Percentiles rank a stretch among this genome's conserved stretches.
phyloP scores from a whole-genome alignment of 805 yeast genomes.

The Candida namnaoensis region DNA sequence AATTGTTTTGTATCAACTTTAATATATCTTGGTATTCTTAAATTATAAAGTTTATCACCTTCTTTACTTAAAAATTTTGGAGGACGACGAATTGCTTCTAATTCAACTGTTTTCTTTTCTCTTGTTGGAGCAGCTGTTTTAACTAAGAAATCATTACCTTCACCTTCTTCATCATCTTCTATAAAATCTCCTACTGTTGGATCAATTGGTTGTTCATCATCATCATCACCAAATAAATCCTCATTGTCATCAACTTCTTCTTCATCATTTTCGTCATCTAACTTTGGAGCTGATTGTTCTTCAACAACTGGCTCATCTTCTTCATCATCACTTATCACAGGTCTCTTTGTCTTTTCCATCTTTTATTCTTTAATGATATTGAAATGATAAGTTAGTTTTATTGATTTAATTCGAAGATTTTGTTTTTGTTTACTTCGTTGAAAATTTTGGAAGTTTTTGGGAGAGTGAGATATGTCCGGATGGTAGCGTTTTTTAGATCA shows the following conservation, averaged over 20 bases:
- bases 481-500: no score
- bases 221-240: conserved; percentile 24
- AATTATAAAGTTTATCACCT: conserved; percentile 31
- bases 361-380: background rate
- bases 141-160: conserved; percentile 21
- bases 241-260: conserved; percentile 28
- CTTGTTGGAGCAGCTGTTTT: conserved; percentile 5
- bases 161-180: conserved; percentile 28
- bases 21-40: conserved; percentile 77
- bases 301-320: conserved; percentile 2
- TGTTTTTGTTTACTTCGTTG: no score
- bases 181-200: conserved; percentile 14
- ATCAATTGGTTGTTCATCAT: conserved; percentile 8
- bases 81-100: conserved; percentile 37
- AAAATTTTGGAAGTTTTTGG: no score
- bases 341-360: conserved; percentile 6
- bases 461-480: no score
- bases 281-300: conserved; percentile 3
- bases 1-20: conserved; percentile 82
- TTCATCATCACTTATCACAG: conserved; percentile 12
- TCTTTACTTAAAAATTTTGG: conserved; percentile 23
- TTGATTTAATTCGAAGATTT: no score
- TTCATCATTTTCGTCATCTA: background rate
- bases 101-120: conserved; percentile 27
- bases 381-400: no score